A percentile compares a stretch with the other conserved stretches of the same genome.
Conservation (phyloP, 345 rosid species). For the Firmiana major region DNA sequence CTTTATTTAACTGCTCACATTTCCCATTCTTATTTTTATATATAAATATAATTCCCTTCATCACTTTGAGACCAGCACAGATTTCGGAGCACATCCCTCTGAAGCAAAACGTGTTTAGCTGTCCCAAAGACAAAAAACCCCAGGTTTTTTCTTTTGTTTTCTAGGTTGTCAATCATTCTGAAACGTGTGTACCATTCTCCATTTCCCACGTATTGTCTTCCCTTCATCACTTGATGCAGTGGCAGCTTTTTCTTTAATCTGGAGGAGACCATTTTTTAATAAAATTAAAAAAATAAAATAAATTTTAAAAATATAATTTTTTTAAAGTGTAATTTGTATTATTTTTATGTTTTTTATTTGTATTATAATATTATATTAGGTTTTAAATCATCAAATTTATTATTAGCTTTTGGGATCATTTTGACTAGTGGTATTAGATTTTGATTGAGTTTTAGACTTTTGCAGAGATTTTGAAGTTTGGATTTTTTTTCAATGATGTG, state of each 20-base stretch:
- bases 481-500: neutral
- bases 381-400: too few species aligned
- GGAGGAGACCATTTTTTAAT: too few species aligned
- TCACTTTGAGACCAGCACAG: neutral
- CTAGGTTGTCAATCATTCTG: neutral
- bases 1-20: neutral
- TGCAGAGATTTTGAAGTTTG: neutral
- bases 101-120: constrained; percentile 1
- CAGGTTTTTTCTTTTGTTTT: neutral
- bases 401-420: neutral
- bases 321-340: too few species aligned
- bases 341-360: too few species aligned
- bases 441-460: neutral
- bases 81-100: too few species aligned
- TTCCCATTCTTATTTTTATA: neutral
- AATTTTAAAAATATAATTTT: too few species aligned
- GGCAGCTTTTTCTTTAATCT: too few species aligned
- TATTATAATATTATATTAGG: too few species aligned
- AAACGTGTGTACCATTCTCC: neutral
- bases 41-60: neutral
- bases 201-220: neutral
- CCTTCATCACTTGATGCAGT: neutral
- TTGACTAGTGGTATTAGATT: neutral
- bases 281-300: too few species aligned
- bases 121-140: neutral